Base-by-base conservation (phyloP, 2,329 filamentous ascomycete species). In the Aspergillus japonicus region DNA sequence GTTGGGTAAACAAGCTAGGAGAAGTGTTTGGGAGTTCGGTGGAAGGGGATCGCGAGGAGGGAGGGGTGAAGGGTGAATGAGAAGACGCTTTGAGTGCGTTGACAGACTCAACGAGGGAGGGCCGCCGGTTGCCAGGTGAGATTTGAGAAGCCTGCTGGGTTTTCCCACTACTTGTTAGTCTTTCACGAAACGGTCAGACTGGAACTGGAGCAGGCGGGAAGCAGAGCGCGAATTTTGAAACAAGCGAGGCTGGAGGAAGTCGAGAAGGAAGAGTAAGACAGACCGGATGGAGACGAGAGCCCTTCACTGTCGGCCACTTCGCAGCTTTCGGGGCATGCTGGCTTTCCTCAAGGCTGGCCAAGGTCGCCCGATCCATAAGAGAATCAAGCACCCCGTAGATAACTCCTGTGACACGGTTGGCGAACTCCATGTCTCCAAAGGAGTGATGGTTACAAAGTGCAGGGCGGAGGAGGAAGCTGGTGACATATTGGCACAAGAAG, bases 241-340 rank as follows among this genome's bases (percentile, higher is more conserved):
- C 16, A 19, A 19, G 16, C 4, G 6, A 19, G 35, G 29, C 12
- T 21, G 42, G 12, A 39, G 39, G 21, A 12, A 5, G 23, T 11
- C 11, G 47, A 19, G 29, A 16, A 52, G 31, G 29, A 49, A 50
- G 47, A 44, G 33, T 23, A 21, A 31, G 52, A 26, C 21, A 7
- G 33, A 53, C 21, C 51, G 42, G 35, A 59, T 47, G 8, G 47
- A 14, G 23, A 44, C 33, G 8, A 26, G 39, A 16, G 16, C 14
- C 16, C 39, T 19, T 44, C 39, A 44, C 16, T 44, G 39, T 16
- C 39, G 14, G 14, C 39, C 39, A 44, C 14, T 44, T 44, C 16
- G n/a, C 21, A n/a, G 33, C 12, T 59, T 65, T 70, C 8, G 65
- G 62, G 8, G 68, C 68, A 58, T 73, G 72, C 6, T 60, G 51